Evolutionary conservation across 2,329 filamentous ascomycete species (phyloP).

Genomic region (Epichloe sylvatica): DNA sequence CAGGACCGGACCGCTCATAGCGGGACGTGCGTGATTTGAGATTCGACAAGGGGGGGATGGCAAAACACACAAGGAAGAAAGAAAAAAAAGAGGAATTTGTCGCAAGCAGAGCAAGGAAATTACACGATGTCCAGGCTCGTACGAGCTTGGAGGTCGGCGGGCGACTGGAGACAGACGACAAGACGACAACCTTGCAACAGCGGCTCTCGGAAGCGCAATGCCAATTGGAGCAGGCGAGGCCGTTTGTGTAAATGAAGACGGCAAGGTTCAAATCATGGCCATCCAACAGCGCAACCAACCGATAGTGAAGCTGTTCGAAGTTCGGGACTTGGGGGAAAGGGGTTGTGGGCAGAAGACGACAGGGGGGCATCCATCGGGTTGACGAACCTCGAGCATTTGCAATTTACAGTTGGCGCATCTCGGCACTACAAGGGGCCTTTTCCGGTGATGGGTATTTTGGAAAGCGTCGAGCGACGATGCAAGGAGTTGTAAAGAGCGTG

Average conservation of each 20-base stretch:
- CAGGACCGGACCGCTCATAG: too few relatives aligned
- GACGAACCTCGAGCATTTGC: constrained; percentile 2
- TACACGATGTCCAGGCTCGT: too few relatives aligned
- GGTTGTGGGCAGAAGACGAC: not conserved
- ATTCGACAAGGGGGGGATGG: not conserved
- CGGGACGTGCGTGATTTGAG: not conserved
- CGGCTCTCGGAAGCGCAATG: not conserved
- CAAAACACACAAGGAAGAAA: not conserved
- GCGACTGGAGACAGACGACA: too few relatives aligned
- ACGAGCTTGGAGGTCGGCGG: too few relatives aligned
- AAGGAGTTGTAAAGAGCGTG: not conserved
- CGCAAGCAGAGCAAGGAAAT: too few relatives aligned
- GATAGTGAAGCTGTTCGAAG: too few relatives aligned
- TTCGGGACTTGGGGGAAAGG: not conserved
- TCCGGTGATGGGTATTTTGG: not conserved
- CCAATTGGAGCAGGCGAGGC: not conserved
- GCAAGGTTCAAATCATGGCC: not conserved
- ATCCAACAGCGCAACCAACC: not conserved
- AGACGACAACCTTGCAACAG: not conserved
- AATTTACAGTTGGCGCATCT: constrained; percentile 3
- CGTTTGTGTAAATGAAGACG: not conserved
- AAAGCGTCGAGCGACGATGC: not conserved
- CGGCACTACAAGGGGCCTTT: not conserved
- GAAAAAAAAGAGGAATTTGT: too few relatives aligned
- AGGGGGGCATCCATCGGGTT: not conserved